Evolutionary conservation across 768 basidiomycete species (phyloP), one percentile per base, ranked within the genome.

Genomic region (Rhizopogon vinicolor): DNA sequence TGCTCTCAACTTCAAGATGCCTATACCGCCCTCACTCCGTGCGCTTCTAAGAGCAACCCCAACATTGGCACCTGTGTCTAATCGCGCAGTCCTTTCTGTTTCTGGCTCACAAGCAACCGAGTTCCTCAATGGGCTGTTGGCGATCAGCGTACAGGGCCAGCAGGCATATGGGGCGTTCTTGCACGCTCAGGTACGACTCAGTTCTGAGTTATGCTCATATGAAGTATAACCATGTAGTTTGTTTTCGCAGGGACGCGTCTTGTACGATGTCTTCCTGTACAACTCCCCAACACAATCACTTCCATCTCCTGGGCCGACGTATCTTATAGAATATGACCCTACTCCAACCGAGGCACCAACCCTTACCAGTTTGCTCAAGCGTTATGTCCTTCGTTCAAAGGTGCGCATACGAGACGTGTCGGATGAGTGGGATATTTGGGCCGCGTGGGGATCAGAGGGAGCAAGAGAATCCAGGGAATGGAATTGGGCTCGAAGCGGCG

Each of bases 191-290:
- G 91, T 83, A 69, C 59, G 78, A 66, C 44, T 35, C 58, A 58
- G 49, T 55, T 52, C 59, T 13, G 51, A 49, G 54, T 40, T 31
- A 55, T 37, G 52, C 28, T 13, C 35, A 51, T 49, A 3, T 49
- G 14, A 37, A 48, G 28, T 48, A 19, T 48, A 49, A 19, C 55
- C 50, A 10, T 51, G 53, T 59, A 42, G 55, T 53, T 25, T 43
- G 28, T 33, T 22, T 16, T 22, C 3, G 31, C 54, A 95, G 93
- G 96, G 96, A 41, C 81, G 94, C 66, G 84, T 98, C 31, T 75
- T 97, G 44, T 87, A 93, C 65, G 95, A 98, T 68, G 72, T 88
- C 50, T 94, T 98, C 71, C 76, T 97, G 58, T 91, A 92, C 68
- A 84, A 87, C 13, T 74, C 77, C 29, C 70, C 75, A 9, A 72